Evolutionary conservation across 192 early-diverging fungal genomes (phyloP).

Genomic region (Entomortierella lignicola): DNA sequence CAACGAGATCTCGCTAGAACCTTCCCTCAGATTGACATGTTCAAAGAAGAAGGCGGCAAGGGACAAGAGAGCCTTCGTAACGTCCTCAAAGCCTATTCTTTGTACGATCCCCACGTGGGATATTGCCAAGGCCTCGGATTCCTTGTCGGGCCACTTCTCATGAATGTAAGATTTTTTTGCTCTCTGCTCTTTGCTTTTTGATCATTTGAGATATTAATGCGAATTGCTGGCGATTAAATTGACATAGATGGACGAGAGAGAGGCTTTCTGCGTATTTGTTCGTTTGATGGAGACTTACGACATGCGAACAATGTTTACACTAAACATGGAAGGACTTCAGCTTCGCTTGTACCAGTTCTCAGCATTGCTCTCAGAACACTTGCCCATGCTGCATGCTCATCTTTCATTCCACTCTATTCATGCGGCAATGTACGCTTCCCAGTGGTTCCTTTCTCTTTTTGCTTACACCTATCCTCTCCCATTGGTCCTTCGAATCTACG

Average conservation of each 20-base stretch:
- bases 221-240: no score
- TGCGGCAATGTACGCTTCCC: constrained; percentile 92
- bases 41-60: constrained; percentile 81
- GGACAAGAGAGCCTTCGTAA: constrained; percentile 91
- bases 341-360: constrained; percentile 90
- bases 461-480: constrained; percentile 94
- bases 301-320: constrained; percentile 92
- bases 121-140: constrained; percentile 99
- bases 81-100: constrained; percentile 91
- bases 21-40: constrained; percentile 90
- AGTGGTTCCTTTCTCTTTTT: constrained; percentile 98
- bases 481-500: constrained; percentile 91
- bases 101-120: constrained; percentile 95
- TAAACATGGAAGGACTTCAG: constrained; percentile 95
- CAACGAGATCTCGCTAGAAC: constrained; percentile 93
- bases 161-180: constrained; percentile 74
- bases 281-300: constrained; percentile 94
- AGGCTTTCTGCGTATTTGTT: constrained; percentile 96
- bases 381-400: constrained; percentile 84
- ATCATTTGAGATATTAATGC: no score
- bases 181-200: not conserved
- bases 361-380: constrained; percentile 75
- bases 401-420: constrained; percentile 77
- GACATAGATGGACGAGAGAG: constrained; percentile 88
- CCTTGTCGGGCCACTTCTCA: constrained; percentile 89